phyloP scores from a whole-genome alignment of 768 basidiomycete genomes.

The Suillus fuscotomentosus region DNA sequence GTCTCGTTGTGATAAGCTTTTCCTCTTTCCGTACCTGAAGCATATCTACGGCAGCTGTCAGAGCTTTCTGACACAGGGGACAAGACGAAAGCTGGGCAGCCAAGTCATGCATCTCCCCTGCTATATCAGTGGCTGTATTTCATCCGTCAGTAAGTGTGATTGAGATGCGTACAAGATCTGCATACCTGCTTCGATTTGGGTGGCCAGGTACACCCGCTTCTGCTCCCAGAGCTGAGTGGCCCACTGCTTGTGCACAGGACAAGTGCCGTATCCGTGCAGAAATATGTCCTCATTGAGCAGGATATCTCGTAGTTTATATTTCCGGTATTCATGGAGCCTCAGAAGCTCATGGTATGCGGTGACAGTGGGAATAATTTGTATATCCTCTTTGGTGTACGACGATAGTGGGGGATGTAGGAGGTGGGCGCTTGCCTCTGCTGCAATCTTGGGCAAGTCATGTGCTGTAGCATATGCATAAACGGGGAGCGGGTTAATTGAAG shows the following conservation, averaged over 20 bases:
- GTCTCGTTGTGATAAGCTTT: background rate
- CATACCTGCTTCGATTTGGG: constrained; percentile 54
- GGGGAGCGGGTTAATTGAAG: constrained; percentile 47
- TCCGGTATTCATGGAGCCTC: constrained; percentile 56
- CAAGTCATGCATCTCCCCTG: constrained; percentile 62
- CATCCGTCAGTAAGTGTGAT: constrained; percentile 10
- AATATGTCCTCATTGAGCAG: constrained; percentile 63
- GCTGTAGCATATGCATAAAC: constrained; percentile 58
- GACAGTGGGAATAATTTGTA: constrained; percentile 54
- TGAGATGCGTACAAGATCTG: background rate
- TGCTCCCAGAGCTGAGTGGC: constrained; percentile 52
- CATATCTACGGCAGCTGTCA: constrained; percentile 66
- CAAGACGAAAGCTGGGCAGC: constrained; percentile 48
- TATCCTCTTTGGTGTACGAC: constrained; percentile 49
- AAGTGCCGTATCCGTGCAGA: constrained; percentile 70
- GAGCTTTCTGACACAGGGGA: constrained; percentile 56
- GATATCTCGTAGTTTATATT: constrained; percentile 49
- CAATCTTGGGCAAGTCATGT: constrained; percentile 44
- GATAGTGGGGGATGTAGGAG: constrained; percentile 53
- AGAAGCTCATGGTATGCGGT: constrained; percentile 64
- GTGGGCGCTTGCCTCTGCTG: constrained; percentile 57
- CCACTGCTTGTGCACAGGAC: constrained; percentile 47
- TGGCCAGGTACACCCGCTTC: constrained; percentile 42
- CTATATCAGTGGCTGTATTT: constrained; percentile 58
- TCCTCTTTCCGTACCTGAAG: constrained; percentile 46